A percentile compares a stretch with the other conserved stretches of the same genome.
These are phyloP conservation scores for Linnemannia elongata DNA, from an alignment of 192 early-diverging fungal genomes.

Conservation along the genomic window DNA sequence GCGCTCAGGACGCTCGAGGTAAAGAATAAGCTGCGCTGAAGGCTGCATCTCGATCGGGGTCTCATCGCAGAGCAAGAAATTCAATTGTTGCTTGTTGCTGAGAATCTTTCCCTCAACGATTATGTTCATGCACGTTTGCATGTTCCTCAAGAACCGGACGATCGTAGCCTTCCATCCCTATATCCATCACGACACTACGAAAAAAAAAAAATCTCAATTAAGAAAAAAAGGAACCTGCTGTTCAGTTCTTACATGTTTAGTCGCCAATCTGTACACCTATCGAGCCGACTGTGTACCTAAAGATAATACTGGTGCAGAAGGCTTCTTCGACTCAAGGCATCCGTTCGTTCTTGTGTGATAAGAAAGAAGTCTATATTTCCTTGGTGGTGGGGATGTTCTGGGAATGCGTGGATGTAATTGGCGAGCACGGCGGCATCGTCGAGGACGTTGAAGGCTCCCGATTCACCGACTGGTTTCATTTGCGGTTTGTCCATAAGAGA, in stretches of 20 bases:
- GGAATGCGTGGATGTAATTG: not conserved
- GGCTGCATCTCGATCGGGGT: not conserved
- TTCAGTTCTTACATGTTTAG: no score
- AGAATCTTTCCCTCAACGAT: not conserved
- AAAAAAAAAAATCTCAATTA: no score
- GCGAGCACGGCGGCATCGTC: conserved; percentile 12
- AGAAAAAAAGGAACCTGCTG: no score
- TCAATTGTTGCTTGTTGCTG: not conserved
- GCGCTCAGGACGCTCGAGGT: not conserved
- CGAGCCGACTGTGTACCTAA: no score
- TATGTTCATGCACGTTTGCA: not conserved
- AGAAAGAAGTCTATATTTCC: conserved; percentile 1
- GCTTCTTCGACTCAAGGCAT: conserved; percentile 3
- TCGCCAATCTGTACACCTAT: no score
- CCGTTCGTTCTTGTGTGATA: not conserved
- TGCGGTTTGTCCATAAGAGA: not conserved
- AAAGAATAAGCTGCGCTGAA: not conserved
- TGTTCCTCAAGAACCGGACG: not conserved
- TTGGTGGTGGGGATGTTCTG: not conserved
- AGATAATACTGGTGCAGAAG: not conserved
- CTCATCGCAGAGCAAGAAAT: not conserved
- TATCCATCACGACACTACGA: no score
- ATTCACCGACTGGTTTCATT: not conserved
- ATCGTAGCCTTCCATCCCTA: not conserved
- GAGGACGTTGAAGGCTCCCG: not conserved